Percentiles rank a stretch among this genome's conserved stretches.
Conservation (phyloP, 108 stramenopile species). For the Bacterosira constricta region DNA sequence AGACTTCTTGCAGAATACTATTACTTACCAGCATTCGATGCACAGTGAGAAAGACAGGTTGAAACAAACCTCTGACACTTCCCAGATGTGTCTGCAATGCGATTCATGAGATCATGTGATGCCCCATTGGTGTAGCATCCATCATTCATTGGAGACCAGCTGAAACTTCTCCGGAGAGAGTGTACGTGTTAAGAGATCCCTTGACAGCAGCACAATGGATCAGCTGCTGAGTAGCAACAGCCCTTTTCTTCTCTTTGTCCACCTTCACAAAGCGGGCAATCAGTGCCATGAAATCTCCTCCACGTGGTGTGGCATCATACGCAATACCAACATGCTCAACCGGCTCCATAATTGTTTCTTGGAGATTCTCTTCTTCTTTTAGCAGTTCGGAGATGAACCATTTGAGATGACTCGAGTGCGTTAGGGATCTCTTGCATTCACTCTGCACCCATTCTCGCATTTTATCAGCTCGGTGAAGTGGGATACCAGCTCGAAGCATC, state of each 20-base stretch:
- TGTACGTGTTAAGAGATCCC: not conserved
- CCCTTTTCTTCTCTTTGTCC: not conserved
- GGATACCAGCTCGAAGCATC: not conserved
- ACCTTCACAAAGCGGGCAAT: not conserved
- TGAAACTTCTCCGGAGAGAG: not conserved
- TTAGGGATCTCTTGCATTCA: not conserved
- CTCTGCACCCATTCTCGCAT: not conserved
- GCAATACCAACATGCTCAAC: not conserved
- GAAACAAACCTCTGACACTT: not conserved
- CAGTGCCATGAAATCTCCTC: not conserved
- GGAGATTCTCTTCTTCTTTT: not conserved
- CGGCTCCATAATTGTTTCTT: not conserved
- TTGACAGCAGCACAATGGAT: not conserved
- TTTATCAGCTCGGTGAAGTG: not conserved
- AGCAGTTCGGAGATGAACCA: not conserved
- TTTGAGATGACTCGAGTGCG: not conserved
- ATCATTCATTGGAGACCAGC: not conserved
- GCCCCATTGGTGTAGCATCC: slow-evolving; percentile 2
- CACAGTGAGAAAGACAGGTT: not conserved
- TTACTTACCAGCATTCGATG: not conserved
- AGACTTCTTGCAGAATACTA: too few species aligned
- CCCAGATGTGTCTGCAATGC: not conserved
- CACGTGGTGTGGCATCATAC: not conserved
- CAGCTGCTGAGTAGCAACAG: not conserved
- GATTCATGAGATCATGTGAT: not conserved